A percentile compares a stretch with the other conserved stretches of the same genome.
phyloP scores from a whole-genome alignment of 2,329 filamentous ascomycete species.

The Mycosphaerella sp. region DNA sequence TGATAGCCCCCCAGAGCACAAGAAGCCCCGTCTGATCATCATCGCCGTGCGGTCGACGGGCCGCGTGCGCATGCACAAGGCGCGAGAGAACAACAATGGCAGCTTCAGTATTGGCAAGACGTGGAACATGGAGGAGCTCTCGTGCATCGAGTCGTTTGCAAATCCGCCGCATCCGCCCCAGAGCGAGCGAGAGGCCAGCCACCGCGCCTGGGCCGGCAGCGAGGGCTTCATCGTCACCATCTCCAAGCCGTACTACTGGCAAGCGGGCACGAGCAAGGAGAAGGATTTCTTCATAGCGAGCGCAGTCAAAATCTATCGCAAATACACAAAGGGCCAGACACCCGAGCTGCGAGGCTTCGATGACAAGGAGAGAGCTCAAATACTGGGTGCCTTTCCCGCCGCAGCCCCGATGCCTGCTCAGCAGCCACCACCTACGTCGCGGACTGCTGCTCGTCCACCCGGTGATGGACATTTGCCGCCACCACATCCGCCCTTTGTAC shows the following conservation, averaged over 20 bases:
- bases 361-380: slow-evolving; percentile 65
- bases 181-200: slow-evolving; percentile 54
- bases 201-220: slow-evolving; percentile 70
- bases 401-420: slow-evolving; percentile 11
- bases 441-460: slow-evolving; percentile 2
- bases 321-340: slow-evolving; percentile 82
- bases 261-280: slow-evolving; percentile 86
- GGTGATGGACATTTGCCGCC: slow-evolving; percentile 19
- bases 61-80: slow-evolving; percentile 91
- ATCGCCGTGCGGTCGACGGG: slow-evolving; percentile 89
- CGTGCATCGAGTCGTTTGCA: slow-evolving; percentile 74
- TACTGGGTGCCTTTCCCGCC: slow-evolving; percentile 49
- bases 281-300: slow-evolving; percentile 99
- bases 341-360: slow-evolving; percentile 81
- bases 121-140: slow-evolving; percentile 90
- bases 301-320: slow-evolving; percentile 90
- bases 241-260: slow-evolving; percentile 95
- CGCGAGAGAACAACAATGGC: slow-evolving; percentile 87
- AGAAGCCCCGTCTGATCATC: slow-evolving; percentile 87
- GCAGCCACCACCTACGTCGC: slow-evolving; percentile 6
- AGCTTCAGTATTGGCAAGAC: slow-evolving; percentile 97
- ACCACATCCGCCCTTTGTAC: slow-evolving; percentile 32
- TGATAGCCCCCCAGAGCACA: slow-evolving; percentile 62
- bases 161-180: slow-evolving; percentile 39
- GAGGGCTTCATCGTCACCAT: slow-evolving; percentile 83